These are phyloP conservation scores for Remersonia thermophila DNA, from an alignment of 2,329 filamentous ascomycete genomes.

Conservation along the genomic window DNA sequence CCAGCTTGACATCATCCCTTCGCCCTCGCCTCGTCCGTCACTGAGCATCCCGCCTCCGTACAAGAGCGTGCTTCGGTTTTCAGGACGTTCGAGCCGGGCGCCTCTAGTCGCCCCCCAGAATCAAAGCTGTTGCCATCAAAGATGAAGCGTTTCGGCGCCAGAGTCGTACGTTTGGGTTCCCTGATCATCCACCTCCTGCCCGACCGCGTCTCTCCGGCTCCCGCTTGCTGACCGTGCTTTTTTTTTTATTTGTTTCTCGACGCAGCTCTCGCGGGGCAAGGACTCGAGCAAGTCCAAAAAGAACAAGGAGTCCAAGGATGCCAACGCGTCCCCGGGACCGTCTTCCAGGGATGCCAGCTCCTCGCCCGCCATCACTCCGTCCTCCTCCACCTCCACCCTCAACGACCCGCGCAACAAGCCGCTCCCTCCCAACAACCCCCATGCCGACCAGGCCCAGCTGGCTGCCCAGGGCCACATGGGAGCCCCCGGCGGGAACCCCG, in stretches of 20 bases:
- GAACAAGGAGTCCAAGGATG: constrained; percentile 60
- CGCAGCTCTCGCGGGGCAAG: constrained; percentile 83
- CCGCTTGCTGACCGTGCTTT: constrained; percentile 2
- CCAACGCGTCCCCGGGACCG: constrained; percentile 64
- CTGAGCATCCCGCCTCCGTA: too few relatives aligned
- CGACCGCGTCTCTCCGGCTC: constrained; percentile 1
- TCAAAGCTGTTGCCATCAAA: constrained; percentile 32
- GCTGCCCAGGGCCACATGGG: constrained; percentile 28
- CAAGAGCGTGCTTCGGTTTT: constrained; percentile 10
- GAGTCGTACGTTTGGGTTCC: constrained; percentile 79
- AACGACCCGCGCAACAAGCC: constrained; percentile 79
- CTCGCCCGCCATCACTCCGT: constrained; percentile 61
- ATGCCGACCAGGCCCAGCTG: constrained; percentile 28
- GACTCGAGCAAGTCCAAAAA: constrained; percentile 72
- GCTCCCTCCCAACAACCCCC: constrained; percentile 44
- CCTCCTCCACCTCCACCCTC: constrained; percentile 78
- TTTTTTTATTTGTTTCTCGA: not conserved
- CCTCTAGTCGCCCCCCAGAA: constrained; percentile 18
- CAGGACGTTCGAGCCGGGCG: constrained; percentile 17
- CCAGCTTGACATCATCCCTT: not conserved
- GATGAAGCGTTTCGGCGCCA: constrained; percentile 97
- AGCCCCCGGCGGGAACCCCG: constrained; percentile 22
- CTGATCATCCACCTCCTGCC: not conserved
- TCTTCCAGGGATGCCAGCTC: constrained; percentile 45
- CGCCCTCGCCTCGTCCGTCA: too few relatives aligned